Conservation (phyloP, 345 rosid species). For the Pseudoturritis turrita region DNA sequence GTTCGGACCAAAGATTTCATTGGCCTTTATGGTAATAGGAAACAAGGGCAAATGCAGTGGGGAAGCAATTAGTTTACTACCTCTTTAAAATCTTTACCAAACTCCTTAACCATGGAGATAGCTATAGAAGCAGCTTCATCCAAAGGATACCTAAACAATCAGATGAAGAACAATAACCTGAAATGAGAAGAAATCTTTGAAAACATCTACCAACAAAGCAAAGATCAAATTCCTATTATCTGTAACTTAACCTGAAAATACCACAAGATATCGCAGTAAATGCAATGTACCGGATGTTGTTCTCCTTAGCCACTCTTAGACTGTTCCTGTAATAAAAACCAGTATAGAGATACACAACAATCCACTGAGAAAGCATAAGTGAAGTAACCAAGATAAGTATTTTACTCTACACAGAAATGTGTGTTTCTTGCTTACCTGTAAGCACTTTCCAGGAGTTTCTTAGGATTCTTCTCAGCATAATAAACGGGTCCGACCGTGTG, state of each 20-base stretch:
- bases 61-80: slow-evolving; percentile 46
- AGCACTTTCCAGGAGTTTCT: slow-evolving; percentile 47
- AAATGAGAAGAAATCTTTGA: neutral
- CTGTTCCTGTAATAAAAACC: slow-evolving; percentile 48
- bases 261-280: slow-evolving; percentile 90
- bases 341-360: neutral
- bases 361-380: slow-evolving; percentile 4
- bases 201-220: neutral
- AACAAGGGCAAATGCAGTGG: neutral
- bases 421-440: slow-evolving; percentile 47
- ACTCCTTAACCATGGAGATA: slow-evolving; percentile 63
- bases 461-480: slow-evolving; percentile 42
- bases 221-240: neutral
- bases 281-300: slow-evolving; percentile 59
- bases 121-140: slow-evolving; percentile 79
- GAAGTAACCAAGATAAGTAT: neutral
- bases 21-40: no score
- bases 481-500: slow-evolving; percentile 85
- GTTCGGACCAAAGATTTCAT: neutral
- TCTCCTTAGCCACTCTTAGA: slow-evolving; percentile 58
- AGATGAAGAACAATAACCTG: neutral
- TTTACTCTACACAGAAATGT: neutral
- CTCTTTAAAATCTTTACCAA: slow-evolving; percentile 65
- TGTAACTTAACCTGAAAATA: slow-evolving; percentile 44
- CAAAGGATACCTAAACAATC: slow-evolving; percentile 56